Base-by-base conservation (phyloP, 2,329 filamentous ascomycete genomes). In the Alternaria sp. region DNA sequence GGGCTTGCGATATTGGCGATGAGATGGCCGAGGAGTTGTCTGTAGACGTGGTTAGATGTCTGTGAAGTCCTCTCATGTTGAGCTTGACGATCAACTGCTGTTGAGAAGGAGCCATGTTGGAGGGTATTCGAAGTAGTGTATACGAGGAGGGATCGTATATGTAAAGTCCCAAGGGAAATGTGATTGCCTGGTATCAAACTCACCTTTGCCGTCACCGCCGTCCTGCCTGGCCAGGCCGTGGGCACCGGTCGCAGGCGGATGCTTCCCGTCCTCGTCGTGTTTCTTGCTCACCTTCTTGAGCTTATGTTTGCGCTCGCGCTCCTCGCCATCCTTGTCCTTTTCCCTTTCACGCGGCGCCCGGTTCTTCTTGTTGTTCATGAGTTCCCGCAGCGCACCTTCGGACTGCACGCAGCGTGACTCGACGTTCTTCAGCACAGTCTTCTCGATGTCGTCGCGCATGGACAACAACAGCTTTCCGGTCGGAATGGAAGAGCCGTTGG, bases 371-470 rank as follows among this genome's bases (percentile, higher is more conserved):
- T 86, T 85, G 69, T 85, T 83, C 7, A 89, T 87, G 56, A 93
- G 81, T 66, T 91, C 84, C 57, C 91, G 82, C 87, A 94, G 91
- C 36, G 89, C 89, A 36, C 87, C 85, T 71, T 94, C 91, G 76
- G 89, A 93, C 64, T 87, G 86, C 22, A 85, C 84, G 42, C 87
- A 88, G 51, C 91, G 86, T 49, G 76, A 77, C 60, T 75, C 77
- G 61, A 83, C 75, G 64, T 78, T 78, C 55, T 75, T 76, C 38
- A 82, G 72, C 8, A 83, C 75, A 20, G 73, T 76, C 65, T 85
- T 85, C 69, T 92, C 89, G 70, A 92, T 88, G 54, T 87, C 85
- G 61, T 88, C 87, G 64, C 87, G 84, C 61, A 94, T 83, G 65
- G 82, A 85, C 70, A 88, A 86, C 56, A 94, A 82, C 57, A 87